Conservation (phyloP, 2,329 filamentous ascomycete species). For the Ophiocordyceps robertsii region DNA sequence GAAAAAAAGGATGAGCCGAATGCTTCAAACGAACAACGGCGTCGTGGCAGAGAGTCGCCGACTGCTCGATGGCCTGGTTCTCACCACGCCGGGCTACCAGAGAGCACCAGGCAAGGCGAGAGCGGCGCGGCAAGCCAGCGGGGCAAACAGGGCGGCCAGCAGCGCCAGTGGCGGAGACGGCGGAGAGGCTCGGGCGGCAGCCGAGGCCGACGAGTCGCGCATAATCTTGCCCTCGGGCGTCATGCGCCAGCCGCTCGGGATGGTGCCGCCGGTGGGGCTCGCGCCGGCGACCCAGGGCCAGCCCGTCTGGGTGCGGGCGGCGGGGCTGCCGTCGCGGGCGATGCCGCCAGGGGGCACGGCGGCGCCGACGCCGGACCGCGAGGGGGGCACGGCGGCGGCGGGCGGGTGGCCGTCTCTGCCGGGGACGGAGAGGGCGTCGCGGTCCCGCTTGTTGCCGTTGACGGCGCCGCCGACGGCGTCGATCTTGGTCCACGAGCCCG, state of each 20-base stretch:
- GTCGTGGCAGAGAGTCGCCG: no score
- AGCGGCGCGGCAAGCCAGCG: no score
- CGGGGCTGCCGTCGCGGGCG: constrained; percentile 38
- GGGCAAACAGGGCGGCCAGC: not conserved
- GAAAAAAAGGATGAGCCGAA: no score
- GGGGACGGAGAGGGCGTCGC: constrained; percentile 31
- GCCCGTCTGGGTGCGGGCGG: constrained; percentile 41
- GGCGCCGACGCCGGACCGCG: constrained; percentile 40
- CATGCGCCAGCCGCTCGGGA: constrained; percentile 74
- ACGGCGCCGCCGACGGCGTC: constrained; percentile 64
- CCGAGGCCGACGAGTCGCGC: constrained; percentile 30
- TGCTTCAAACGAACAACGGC: no score
- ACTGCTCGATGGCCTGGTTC: no score
- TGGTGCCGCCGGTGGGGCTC: constrained; percentile 36
- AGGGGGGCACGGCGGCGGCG: constrained; percentile 34
- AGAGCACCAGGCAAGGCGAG: no score
- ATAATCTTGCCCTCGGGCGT: constrained; percentile 67
- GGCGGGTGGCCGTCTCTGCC: constrained; percentile 32
- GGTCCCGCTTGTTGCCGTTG: constrained; percentile 48
- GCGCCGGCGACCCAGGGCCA: constrained; percentile 55
- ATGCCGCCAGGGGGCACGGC: constrained; percentile 60
- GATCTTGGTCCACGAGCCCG: constrained; percentile 73
- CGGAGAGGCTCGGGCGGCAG: constrained; percentile 6
- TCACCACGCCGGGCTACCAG: no score
- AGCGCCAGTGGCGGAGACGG: constrained; percentile 11